Conservation (phyloP, 805 yeast species). For the Tetrapisispora pingtungensis region DNA sequence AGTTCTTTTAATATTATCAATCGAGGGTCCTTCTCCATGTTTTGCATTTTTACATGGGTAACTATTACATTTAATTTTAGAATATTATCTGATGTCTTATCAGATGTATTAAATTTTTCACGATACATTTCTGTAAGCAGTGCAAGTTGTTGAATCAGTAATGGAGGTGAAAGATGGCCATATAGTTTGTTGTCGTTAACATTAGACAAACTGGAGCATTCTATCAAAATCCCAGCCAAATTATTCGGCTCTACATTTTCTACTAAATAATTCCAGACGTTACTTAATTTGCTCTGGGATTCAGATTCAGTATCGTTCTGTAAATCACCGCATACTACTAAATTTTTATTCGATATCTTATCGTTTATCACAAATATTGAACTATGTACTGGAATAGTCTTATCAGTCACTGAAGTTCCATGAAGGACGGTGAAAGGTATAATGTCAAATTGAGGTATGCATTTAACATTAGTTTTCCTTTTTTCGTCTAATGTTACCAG, state of each 20-base stretch:
- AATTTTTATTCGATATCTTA: constrained; percentile 22
- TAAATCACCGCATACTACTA: constrained; percentile 75
- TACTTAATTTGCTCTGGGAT: neutral
- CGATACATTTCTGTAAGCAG: constrained; percentile 30
- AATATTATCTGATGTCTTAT: neutral
- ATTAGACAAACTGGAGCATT: constrained; percentile 55
- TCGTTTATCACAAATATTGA: constrained; percentile 52
- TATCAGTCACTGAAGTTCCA: constrained; percentile 31
- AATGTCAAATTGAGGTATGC: constrained; percentile 22
- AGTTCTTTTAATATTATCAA: constrained; percentile 41
- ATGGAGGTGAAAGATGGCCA: constrained; percentile 72
- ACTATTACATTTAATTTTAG: constrained; percentile 30
- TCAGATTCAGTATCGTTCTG: constrained; percentile 52
- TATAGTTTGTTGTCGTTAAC: constrained; percentile 43
- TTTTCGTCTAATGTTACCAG: constrained; percentile 5
- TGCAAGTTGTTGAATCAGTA: constrained; percentile 48
- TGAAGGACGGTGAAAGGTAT: constrained; percentile 33
- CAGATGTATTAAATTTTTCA: constrained; percentile 31
- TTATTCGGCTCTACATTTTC: constrained; percentile 32
- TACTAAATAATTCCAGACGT: constrained; percentile 50
- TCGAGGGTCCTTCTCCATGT: constrained; percentile 43
- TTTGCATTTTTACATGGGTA: constrained; percentile 42
- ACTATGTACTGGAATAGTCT: constrained; percentile 25
- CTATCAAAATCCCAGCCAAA: constrained; percentile 55
- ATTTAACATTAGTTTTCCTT: constrained; percentile 8